Conservation (phyloP, 345 rosid species). For the Sapria himalayana region DNA sequence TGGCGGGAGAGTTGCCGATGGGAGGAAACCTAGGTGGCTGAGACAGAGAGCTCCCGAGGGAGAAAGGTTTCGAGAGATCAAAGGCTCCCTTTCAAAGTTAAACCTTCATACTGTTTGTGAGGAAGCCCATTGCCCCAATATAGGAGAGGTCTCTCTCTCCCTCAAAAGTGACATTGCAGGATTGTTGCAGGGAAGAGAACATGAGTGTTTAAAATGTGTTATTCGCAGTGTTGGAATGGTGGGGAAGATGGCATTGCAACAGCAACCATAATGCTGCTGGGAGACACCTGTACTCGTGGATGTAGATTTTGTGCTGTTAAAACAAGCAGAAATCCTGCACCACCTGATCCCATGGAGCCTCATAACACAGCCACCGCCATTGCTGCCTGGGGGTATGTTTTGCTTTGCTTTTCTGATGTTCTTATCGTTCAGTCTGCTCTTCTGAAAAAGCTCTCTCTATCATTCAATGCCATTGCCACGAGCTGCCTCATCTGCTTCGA, state of each 20-base stretch:
- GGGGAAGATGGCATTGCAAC: conserved; percentile 94
- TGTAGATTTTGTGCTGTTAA: conserved; percentile 98
- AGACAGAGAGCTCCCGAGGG: conserved; percentile 93
- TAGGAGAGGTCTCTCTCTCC: conserved; percentile 46
- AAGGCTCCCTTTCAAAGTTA: conserved; percentile 45
- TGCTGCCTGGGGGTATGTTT: conserved; percentile 75
- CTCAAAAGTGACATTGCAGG: too few species aligned
- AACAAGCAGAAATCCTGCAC: conserved; percentile 78
- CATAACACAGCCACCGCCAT: conserved; percentile 79
- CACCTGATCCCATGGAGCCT: conserved; percentile 91
- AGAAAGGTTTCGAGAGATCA: conserved; percentile 49
- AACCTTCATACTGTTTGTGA: conserved; percentile 87
- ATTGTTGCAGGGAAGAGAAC: too few species aligned
- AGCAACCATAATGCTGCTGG: conserved; percentile 90
- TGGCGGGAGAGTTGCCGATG: conserved; percentile 73
- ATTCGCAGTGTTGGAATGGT: conserved; percentile 86
- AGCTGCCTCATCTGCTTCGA: too few species aligned
- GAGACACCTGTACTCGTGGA: conserved; percentile 98
- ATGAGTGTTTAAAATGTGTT: too few species aligned
- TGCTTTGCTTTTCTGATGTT: background rate
- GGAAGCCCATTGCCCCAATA: conserved; percentile 96
- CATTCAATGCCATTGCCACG: too few species aligned
- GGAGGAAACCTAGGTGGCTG: conserved; percentile 75
- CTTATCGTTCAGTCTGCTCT: too few species aligned
- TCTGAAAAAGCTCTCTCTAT: too few species aligned